Conservation (phyloP, 2,329 filamentous ascomycete species). For the Lomentospora prolificans region DNA sequence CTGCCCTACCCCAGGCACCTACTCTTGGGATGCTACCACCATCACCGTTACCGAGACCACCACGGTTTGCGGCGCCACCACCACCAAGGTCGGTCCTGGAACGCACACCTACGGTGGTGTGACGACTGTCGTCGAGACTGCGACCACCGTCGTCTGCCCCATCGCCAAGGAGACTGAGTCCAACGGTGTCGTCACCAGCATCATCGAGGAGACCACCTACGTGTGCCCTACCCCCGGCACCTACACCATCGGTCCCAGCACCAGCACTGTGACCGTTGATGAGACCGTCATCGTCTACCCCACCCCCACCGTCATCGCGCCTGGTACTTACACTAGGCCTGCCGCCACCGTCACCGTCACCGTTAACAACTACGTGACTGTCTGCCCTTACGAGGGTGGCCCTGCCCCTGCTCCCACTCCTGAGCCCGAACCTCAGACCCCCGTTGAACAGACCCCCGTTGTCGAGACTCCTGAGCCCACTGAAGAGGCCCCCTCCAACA, state of each 20-base stretch:
- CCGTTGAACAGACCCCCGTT: constrained; percentile 4
- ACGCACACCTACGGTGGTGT: constrained; percentile 63
- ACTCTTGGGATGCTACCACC: constrained; percentile 67
- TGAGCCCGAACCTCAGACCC: constrained; percentile 9
- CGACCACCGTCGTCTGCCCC: constrained; percentile 61
- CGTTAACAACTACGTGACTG: constrained; percentile 56
- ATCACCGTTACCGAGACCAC: constrained; percentile 56
- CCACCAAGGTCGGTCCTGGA: constrained; percentile 52
- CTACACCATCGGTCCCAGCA: constrained; percentile 64
- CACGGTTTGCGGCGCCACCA: constrained; percentile 54
- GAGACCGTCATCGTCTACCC: constrained; percentile 54
- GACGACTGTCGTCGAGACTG: constrained; percentile 56
- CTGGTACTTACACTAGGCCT: constrained; percentile 65
- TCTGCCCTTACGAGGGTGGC: constrained; percentile 49
- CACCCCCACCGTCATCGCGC: constrained; percentile 51
- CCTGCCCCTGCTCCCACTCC: constrained; percentile 16
- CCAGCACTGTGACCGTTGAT: constrained; percentile 44
- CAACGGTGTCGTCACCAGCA: constrained; percentile 52
- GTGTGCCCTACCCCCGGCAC: constrained; percentile 65
- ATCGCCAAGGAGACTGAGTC: constrained; percentile 55
- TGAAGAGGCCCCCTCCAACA: constrained; percentile 13
- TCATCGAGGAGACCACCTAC: constrained; percentile 60
- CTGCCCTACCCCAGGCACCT: constrained; percentile 58
- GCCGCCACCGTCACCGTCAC: constrained; percentile 58
- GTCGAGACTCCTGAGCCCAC: constrained; percentile 17